Base-by-base conservation (phyloP, 2,329 filamentous ascomycete species). In the Fusarium sp. region DNA sequence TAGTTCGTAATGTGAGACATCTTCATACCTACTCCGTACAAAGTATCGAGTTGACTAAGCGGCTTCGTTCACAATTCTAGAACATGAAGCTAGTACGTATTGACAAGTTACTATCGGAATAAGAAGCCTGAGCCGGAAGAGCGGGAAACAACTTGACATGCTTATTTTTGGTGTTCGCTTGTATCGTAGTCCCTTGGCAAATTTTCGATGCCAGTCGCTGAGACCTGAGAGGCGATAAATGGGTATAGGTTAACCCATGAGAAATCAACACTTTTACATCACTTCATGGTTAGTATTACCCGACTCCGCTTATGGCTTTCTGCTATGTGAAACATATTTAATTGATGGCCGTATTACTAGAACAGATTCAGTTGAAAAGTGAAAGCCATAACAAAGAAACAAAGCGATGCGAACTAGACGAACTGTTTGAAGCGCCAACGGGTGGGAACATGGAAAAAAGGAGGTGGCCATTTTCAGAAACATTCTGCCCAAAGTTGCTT, bases 361-460 rank as follows among this genome's bases (percentile, higher is more conserved):
- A 45, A 45, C 20, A 26, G 13, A 36, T 47, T 69, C 47, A n/a
- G 30, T 56, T 44, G 6, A 32, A 44, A 36, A 42, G 59, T 32
- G 48, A 35, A 35, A 50, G 45, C 26, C 41, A 69, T 38, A 14
- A 51, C 32, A 15, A 58, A 15, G 39, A 59, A 66, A 65, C 68
- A 58, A 69, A 50, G 59, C 35, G 44, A 32, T 55, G 45, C 38
- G 22, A 60, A n/a, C n/a, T 30, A 17, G 36, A 58, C 32, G 20
- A 60, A 32, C 41, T 56, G 22, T 57, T 47, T 65, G 42, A 35
- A 58, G 70, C 24, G 24, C 35, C 26, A 28, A 28, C 20, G 63
- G 53, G 63, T 69, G 60, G 54, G 45, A 66, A 69, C 44, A 26
- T 48, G 47, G 13, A 72, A 77, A 77, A 77, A 75, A 74, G 75